Conservation (phyloP, 2,329 filamentous ascomycete species). For the Ophiobolus disseminans region DNA sequence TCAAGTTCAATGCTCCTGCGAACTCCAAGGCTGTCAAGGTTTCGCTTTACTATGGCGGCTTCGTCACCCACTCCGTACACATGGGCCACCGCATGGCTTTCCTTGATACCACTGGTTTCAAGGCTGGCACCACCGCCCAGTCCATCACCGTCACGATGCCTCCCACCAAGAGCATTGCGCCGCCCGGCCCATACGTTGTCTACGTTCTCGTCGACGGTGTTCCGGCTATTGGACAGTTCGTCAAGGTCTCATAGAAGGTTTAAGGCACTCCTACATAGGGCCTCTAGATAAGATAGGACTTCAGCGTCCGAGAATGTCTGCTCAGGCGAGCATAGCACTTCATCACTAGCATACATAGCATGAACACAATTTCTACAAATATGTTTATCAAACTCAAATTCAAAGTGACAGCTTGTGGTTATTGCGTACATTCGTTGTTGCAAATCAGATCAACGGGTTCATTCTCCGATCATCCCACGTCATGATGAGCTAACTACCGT, state of each 20-base stretch:
- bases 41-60: slow-evolving; percentile 65
- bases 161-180: slow-evolving; percentile 62
- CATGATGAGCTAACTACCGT: slow-evolving; percentile 1
- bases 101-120: slow-evolving; percentile 59
- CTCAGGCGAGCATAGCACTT: too few relatives aligned
- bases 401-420: too few relatives aligned
- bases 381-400: too few relatives aligned
- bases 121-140: slow-evolving; percentile 50
- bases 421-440: too few relatives aligned
- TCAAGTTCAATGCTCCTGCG: slow-evolving; percentile 56
- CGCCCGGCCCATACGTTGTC: slow-evolving; percentile 66
- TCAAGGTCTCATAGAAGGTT: slow-evolving; percentile 52
- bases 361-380: too few relatives aligned
- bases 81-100: slow-evolving; percentile 67
- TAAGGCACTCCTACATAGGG: too few relatives aligned
- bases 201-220: slow-evolving; percentile 65
- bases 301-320: too few relatives aligned
- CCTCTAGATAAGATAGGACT: too few relatives aligned
- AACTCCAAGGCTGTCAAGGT: slow-evolving; percentile 57
- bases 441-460: too few relatives aligned
- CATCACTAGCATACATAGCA: too few relatives aligned
- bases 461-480: background rate
- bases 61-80: slow-evolving; percentile 66
- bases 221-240: slow-evolving; percentile 61
- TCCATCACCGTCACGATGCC: slow-evolving; percentile 62